Conservation (phyloP, 345 rosid genomes). For the Eucalyptus curtisii region DNA sequence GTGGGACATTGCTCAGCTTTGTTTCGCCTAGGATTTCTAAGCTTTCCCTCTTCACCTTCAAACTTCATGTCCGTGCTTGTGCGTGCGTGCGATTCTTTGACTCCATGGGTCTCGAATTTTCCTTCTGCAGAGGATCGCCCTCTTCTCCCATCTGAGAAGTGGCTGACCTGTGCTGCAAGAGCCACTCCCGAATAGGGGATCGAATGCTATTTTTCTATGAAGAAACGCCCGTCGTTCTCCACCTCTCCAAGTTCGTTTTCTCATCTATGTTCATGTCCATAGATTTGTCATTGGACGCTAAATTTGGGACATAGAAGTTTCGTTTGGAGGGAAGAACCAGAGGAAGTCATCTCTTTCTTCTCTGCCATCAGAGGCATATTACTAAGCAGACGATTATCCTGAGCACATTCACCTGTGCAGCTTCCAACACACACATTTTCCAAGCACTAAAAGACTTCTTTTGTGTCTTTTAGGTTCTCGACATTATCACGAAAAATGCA, state of each 20-base stretch:
- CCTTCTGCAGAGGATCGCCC: neutral
- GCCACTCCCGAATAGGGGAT: neutral
- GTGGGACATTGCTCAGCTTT: neutral
- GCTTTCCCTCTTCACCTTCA: neutral
- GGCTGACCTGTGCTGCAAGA: neutral
- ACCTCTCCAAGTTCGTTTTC: neutral
- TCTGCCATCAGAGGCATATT: neutral
- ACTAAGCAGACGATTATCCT: neutral
- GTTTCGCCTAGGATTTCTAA: neutral
- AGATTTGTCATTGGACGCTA: neutral
- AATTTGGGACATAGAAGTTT: neutral
- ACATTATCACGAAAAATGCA: neutral
- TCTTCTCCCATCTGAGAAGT: neutral
- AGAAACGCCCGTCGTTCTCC: neutral
- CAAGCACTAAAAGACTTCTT: neutral
- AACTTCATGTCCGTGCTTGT: neutral
- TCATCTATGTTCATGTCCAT: neutral
- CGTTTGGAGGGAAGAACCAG: neutral
- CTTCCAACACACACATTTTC: neutral
- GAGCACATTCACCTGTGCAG: neutral
- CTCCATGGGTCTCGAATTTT: neutral
- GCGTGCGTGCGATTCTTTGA: neutral
- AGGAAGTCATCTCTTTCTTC: neutral
- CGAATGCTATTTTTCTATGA: neutral
- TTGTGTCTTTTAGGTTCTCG: neutral